A percentile compares a stretch with the other conserved stretches of the same genome.
Conservation (phyloP, 169 alveolate genomes). For the Miamiensis avidus region DNA sequence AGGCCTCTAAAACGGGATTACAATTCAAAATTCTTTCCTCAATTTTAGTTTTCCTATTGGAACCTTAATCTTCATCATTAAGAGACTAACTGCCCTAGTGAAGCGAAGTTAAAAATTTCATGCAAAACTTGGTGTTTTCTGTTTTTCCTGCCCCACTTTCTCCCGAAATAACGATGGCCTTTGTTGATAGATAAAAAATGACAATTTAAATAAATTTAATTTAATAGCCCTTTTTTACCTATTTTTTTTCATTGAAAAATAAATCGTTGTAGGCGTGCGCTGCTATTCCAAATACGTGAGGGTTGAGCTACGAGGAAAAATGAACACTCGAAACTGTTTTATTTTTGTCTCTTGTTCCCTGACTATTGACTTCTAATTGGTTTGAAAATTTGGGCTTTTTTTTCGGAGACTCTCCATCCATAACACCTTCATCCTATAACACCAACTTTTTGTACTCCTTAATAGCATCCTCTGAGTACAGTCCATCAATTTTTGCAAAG, state of each 20-base stretch:
- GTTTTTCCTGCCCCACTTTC: constrained; percentile 99
- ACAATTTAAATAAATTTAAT: neutral
- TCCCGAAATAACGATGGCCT: constrained; percentile 98
- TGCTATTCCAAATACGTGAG: neutral
- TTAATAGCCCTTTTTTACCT: constrained; percentile 40
- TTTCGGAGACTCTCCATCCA: neutral
- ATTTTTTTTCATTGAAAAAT: constrained; percentile 57
- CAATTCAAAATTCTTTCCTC: constrained; percentile 75
- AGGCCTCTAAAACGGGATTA: constrained; percentile 91
- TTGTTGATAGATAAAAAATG: too few relatives aligned
- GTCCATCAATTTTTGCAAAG: constrained; percentile 61
- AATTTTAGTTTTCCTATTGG: neutral
- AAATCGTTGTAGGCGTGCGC: constrained; percentile 22
- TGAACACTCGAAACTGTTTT: too few relatives aligned
- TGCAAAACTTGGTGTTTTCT: constrained; percentile 78
- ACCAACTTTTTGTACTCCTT: too few relatives aligned
- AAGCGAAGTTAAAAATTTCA: constrained; percentile 27
- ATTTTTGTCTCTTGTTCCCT: too few relatives aligned
- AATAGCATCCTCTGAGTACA: neutral
- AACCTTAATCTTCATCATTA: neutral
- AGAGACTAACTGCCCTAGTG: too few relatives aligned
- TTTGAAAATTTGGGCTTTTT: too few relatives aligned
- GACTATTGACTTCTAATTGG: too few relatives aligned
- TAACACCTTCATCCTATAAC: neutral
- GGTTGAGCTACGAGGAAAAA: too few relatives aligned